Evolutionary conservation across 345 rosid genomes (phyloP).

Genomic region (Sonneratia alba): DNA sequence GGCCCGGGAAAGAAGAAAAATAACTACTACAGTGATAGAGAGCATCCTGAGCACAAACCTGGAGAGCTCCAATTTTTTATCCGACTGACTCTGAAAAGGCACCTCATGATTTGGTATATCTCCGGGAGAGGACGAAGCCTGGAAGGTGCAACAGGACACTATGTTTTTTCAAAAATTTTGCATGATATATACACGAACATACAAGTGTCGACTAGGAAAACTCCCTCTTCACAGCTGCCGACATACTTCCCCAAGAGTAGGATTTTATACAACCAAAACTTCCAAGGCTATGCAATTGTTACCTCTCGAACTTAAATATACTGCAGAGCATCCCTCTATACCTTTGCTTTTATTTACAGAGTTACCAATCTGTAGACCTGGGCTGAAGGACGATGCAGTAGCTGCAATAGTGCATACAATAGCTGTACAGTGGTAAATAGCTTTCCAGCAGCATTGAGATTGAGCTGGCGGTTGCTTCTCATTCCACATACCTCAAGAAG

Average conservation of each 20-base stretch:
- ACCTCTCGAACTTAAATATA: background rate
- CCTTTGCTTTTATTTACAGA: conserved; percentile 3
- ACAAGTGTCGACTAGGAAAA: background rate
- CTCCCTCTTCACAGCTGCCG: background rate
- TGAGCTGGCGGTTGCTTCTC: conserved; percentile 3
- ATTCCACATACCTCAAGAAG: conserved; percentile 10
- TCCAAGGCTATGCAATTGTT: background rate
- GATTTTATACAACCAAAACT: background rate
- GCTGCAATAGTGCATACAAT: background rate
- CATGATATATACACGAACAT: background rate
- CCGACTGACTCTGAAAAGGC: background rate
- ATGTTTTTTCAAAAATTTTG: background rate
- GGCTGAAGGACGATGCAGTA: background rate
- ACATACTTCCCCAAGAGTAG: background rate
- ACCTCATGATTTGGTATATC: background rate
- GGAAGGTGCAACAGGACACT: background rate
- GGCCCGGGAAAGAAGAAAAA: background rate
- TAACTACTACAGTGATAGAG: background rate
- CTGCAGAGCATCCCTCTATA: background rate
- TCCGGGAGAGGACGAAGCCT: background rate
- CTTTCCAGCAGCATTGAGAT: conserved; percentile 8
- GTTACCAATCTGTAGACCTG: background rate
- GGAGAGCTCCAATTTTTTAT: background rate
- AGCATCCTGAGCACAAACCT: background rate
- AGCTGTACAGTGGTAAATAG: conserved; percentile 12